Evolutionary conservation across 2,329 filamentous ascomycete species (phyloP).

Genomic region (Penicillium digitatum): DNA sequence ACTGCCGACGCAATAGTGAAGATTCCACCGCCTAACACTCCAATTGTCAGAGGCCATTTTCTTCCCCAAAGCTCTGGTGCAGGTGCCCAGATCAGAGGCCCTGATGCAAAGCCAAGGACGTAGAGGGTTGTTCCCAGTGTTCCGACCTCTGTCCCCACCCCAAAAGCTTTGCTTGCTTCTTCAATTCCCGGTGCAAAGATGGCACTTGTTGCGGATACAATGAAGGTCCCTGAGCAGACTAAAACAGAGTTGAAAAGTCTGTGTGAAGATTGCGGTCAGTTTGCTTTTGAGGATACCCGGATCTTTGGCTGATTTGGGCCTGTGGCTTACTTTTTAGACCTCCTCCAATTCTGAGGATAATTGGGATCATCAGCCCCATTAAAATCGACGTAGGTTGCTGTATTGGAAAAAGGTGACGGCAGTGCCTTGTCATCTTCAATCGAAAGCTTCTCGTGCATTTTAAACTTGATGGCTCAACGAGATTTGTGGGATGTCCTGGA

Average conservation of each 20-base stretch:
- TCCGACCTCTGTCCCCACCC: slow-evolving; percentile 41
- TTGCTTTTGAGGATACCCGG: background rate
- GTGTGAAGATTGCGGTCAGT: background rate
- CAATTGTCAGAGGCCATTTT: slow-evolving; percentile 49
- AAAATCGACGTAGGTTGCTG: slow-evolving; percentile 54
- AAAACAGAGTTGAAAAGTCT: slow-evolving; percentile 24
- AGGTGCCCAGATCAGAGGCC: slow-evolving; percentile 60
- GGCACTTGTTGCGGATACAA: slow-evolving; percentile 51
- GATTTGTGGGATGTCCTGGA: too few relatives aligned
- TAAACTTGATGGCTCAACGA: background rate
- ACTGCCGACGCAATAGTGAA: slow-evolving; percentile 46
- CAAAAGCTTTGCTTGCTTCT: slow-evolving; percentile 49
- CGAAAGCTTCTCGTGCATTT: slow-evolving; percentile 11
- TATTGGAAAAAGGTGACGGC: slow-evolving; percentile 47
- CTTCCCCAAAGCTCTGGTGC: slow-evolving; percentile 57
- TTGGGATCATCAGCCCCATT: slow-evolving; percentile 49
- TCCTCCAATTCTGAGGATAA: slow-evolving; percentile 52
- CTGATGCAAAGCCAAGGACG: slow-evolving; percentile 52
- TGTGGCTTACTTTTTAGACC: slow-evolving; percentile 43
- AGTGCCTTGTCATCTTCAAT: slow-evolving; percentile 44
- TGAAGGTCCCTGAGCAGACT: slow-evolving; percentile 46
- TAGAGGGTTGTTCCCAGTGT: slow-evolving; percentile 47
- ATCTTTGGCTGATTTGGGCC: background rate
- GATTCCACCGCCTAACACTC: slow-evolving; percentile 39
- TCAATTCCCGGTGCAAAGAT: slow-evolving; percentile 65